Conservation (phyloP, 2,329 filamentous ascomycete genomes). For the Xylariaceae sp. region DNA sequence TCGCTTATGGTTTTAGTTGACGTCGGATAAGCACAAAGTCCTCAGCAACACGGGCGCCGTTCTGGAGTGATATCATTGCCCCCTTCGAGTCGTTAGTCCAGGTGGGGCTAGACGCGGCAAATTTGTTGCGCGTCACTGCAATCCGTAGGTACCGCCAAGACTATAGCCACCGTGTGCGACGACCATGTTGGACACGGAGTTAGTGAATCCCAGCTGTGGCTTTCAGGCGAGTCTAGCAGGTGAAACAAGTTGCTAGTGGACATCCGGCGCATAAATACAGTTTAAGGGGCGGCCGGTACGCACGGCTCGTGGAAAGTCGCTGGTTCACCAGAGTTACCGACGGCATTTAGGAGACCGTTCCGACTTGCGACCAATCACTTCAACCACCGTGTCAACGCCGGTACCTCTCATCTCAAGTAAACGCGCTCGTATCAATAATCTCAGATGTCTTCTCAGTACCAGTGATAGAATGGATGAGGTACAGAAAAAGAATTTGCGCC, state of each 20-base stretch:
- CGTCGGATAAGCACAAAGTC: neutral
- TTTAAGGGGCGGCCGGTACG: neutral
- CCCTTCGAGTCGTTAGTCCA: neutral
- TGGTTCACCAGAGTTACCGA: neutral
- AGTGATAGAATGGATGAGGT: neutral
- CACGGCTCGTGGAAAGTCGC: neutral
- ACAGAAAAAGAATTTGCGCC: neutral
- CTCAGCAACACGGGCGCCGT: neutral
- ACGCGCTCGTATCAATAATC: neutral
- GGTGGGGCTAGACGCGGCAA: neutral
- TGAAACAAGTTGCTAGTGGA: neutral
- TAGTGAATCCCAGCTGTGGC: neutral
- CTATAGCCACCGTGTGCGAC: neutral
- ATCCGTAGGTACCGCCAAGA: neutral
- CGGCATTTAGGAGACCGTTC: neutral
- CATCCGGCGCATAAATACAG: neutral
- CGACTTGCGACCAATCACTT: neutral
- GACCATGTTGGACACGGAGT: neutral
- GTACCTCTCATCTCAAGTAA: neutral
- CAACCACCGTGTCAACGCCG: neutral
- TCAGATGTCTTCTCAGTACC: neutral
- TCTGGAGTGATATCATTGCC: constrained; percentile 1
- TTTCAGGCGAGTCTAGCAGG: neutral
- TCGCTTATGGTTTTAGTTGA: neutral
- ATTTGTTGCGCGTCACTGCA: neutral